These are phyloP conservation scores for Murraya paniculata DNA, from an alignment of 345 rosid genomes.

Conservation along the genomic window DNA sequence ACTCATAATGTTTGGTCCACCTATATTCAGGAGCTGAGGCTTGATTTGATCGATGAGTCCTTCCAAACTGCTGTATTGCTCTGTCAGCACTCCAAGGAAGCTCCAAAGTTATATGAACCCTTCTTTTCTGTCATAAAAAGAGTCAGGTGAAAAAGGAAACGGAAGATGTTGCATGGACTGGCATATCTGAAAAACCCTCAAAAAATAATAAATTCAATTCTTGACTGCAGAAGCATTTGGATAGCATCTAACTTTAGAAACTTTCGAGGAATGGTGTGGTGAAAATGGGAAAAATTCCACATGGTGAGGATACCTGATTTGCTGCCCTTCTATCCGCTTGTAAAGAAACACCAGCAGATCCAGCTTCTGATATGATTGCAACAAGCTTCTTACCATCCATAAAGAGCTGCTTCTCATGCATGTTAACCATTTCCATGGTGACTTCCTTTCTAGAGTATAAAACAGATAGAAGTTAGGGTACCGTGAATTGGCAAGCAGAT, in stretches of 20 bases:
- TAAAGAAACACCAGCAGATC: constrained; percentile 97
- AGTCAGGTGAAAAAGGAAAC: constrained; percentile 4
- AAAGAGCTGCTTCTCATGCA: constrained; percentile 96
- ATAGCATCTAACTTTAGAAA: constrained; percentile 1
- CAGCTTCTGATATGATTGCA: constrained; percentile 98
- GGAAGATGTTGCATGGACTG: background rate
- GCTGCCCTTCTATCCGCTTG: constrained; percentile 95
- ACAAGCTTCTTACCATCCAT: constrained; percentile 95
- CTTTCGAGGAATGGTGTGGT: background rate
- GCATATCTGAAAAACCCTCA: background rate
- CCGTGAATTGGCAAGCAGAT: constrained; percentile 9
- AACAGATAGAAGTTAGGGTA: constrained; percentile 27
- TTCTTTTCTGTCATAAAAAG: constrained; percentile 61
- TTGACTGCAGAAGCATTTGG: background rate
- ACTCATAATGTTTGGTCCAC: constrained; percentile 36
- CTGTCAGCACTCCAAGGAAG: constrained; percentile 99
- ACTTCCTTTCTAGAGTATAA: constrained; percentile 73
- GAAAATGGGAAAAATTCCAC: background rate
- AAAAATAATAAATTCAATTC: background rate
- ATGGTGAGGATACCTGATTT: constrained; percentile 62
- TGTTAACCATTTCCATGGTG: constrained; percentile 98
- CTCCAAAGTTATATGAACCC: constrained; percentile 94
- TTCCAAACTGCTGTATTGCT: constrained; percentile 98
- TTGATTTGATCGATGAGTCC: constrained; percentile 98
- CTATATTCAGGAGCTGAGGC: constrained; percentile 98